Conservation (phyloP, 73 alveolate species). For the Halteria grandinella region DNA sequence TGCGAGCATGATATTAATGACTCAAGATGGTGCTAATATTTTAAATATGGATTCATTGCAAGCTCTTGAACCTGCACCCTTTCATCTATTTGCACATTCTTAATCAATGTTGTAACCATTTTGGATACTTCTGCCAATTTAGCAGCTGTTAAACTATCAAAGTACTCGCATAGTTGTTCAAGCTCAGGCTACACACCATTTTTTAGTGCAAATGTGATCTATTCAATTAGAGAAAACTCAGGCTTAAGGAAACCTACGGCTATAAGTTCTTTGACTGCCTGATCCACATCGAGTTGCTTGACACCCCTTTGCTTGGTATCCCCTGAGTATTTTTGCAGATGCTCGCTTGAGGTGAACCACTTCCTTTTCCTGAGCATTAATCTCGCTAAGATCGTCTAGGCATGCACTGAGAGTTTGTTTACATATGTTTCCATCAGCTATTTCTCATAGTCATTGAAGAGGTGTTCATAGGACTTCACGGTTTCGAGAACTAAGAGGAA, state of each 20-base stretch:
- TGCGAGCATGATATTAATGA: no score
- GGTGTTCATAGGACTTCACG: conserved; percentile 12
- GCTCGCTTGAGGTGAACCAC: conserved; percentile 50
- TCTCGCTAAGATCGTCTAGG: conserved; percentile 35
- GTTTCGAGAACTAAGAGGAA: conserved; percentile 36
- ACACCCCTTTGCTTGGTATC: not conserved
- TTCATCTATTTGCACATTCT: conserved; percentile 7
- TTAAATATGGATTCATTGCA: no score
- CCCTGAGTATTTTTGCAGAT: conserved; percentile 17
- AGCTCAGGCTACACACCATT: not conserved
- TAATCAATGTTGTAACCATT: not conserved
- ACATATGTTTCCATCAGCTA: conserved; percentile 34
- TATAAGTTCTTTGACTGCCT: conserved; percentile 1
- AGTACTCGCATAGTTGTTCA: not conserved
- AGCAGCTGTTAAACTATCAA: not conserved
- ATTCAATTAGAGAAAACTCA: not conserved
- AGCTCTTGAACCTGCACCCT: no score
- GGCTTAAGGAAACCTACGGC: not conserved
- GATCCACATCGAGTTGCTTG: not conserved
- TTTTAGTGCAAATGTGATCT: not conserved
- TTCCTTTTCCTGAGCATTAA: conserved; percentile 51
- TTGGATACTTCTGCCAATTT: conserved; percentile 9
- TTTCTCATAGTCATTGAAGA: conserved; percentile 12
- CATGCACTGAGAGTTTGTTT: not conserved
- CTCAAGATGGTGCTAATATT: no score